Evolutionary conservation across 352 stramenopile species (phyloP).

Genomic region (Phytophthora tentaculata): DNA sequence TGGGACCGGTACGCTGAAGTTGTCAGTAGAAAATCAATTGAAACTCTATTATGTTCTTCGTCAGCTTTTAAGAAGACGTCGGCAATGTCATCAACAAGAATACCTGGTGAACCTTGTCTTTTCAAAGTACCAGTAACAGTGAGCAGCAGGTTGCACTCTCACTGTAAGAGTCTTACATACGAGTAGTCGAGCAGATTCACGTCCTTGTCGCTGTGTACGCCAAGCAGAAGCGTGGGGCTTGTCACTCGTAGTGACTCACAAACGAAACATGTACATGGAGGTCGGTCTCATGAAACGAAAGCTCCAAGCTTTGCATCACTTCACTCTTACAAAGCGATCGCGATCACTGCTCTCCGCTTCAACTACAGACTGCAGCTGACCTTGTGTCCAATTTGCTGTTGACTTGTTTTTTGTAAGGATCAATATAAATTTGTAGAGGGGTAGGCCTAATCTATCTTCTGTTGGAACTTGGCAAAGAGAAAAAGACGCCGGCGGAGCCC

Average conservation of each 20-base stretch:
- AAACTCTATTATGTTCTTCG: too few relatives aligned
- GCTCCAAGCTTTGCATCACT: background rate
- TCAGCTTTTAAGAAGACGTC: too few relatives aligned
- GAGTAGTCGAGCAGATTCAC: conserved; percentile 23
- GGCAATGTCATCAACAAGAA: conserved; percentile 15
- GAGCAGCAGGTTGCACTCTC: conserved; percentile 3
- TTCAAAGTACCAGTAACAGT: too few relatives aligned
- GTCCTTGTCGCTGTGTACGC: background rate
- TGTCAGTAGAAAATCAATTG: too few relatives aligned
- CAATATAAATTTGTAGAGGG: conserved; percentile 8
- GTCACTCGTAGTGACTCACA: background rate
- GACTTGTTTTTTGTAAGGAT: background rate
- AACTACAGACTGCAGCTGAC: background rate
- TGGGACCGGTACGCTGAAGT: too few relatives aligned
- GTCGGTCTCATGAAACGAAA: background rate
- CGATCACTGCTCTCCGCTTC: background rate
- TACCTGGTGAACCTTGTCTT: conserved; percentile 10
- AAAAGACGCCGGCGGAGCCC: conserved; percentile 15
- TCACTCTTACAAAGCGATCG: background rate
- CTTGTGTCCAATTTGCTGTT: background rate
- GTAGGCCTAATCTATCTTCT: conserved; percentile 17
- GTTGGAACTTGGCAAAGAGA: conserved; percentile 34
- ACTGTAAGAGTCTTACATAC: too few relatives aligned
- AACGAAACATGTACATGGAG: background rate
- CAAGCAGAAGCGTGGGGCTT: conserved; percentile 26